Evolutionary conservation across 805 yeast species (phyloP), one percentile per base, ranked within the genome.

Genomic region (Sugiyamaella americana): DNA sequence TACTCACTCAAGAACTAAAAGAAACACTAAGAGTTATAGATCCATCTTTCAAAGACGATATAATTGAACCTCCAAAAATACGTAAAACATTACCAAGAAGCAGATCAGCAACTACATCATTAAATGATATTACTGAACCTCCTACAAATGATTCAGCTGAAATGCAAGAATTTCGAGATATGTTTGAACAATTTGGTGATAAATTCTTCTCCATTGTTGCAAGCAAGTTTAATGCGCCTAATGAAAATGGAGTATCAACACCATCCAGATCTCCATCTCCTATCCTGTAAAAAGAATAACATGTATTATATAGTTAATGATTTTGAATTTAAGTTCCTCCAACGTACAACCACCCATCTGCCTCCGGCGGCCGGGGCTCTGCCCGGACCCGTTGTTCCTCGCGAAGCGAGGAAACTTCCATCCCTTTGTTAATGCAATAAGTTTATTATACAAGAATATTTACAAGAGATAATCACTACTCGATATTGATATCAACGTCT

Each of bases 171-270:
- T 42, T 48, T 39, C 51, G 55, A 16, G 53, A 54, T 11, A 22
- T 56, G 40, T 37, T 56, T 18, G 52, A 55, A 36, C 37, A 39
- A 24, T 56, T 75, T 34, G 53, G 58, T 21, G 48, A 51, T 30
- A 36, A 42, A 41, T 43, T 54, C 11, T 29, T 53, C 11, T n/a
- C 41, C 11, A 35, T 54, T 18, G 53, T 53, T 13, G 40, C 46
- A 6, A 44, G 16, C 13, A 44, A 30, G 17, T n/a, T 44, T 16
- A 18, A n/a, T n/a, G n/a, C n/a, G n/a, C n/a, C n/a, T n/a, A n/a
- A n/a, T n/a, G n/a, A n/a, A n/a, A n/a, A n/a, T n/a, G n/a, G n/a
- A n/a, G n/a, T n/a, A n/a, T n/a, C n/a, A n/a, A n/a, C n/a, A n/a
- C n/a, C n/a, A n/a, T n/a, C n/a, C n/a, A n/a, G n/a, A n/a, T n/a